Conservation (phyloP, 352 stramenopile species). For the Achlya hypogyna region DNA sequence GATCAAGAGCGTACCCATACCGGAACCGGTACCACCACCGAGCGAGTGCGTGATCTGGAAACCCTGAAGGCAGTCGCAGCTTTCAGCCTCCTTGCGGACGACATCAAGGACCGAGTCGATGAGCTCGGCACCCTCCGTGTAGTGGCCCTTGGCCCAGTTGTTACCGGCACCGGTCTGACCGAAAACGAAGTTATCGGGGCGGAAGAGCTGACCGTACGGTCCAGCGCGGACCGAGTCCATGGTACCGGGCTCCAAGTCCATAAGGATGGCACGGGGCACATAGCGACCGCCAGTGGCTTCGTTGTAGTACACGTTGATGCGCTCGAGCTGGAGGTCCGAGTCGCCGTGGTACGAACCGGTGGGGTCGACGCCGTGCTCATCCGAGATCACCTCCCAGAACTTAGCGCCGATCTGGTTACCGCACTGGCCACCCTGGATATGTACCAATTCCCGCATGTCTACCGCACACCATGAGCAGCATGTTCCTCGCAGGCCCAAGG, state of each 20-base stretch:
- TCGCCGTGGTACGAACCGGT: slow-evolving; percentile 92
- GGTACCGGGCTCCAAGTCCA: slow-evolving; percentile 98
- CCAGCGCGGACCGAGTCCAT: slow-evolving; percentile 98
- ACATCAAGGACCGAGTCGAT: slow-evolving; percentile 98
- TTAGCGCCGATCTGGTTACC: slow-evolving; percentile 98
- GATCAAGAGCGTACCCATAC: slow-evolving; percentile 98
- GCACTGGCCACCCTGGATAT: slow-evolving; percentile 97
- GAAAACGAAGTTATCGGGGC: slow-evolving; percentile 99
- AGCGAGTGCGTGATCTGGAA: slow-evolving; percentile 99
- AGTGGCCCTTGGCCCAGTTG: slow-evolving; percentile 99
- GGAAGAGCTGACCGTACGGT: slow-evolving; percentile 95
- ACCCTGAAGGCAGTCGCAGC: slow-evolving; percentile 97
- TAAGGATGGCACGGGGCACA: slow-evolving; percentile 96
- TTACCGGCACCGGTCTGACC: slow-evolving; percentile 96
- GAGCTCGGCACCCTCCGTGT: slow-evolving; percentile 97
- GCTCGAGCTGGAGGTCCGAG: slow-evolving; percentile 94
- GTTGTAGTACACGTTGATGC: slow-evolving; percentile 99
- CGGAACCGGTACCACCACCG: slow-evolving; percentile 96
- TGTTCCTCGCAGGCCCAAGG: too few relatives aligned
- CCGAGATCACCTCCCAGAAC: slow-evolving; percentile 97
- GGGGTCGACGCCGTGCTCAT: slow-evolving; percentile 92
- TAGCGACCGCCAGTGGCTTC: slow-evolving; percentile 96
- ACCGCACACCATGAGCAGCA: background rate
- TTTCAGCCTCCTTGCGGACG: slow-evolving; percentile 97
- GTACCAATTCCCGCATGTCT: slow-evolving; percentile 95